Base-by-base conservation (phyloP, 306 rosid genomes). In the Prosopis cineraria region DNA sequence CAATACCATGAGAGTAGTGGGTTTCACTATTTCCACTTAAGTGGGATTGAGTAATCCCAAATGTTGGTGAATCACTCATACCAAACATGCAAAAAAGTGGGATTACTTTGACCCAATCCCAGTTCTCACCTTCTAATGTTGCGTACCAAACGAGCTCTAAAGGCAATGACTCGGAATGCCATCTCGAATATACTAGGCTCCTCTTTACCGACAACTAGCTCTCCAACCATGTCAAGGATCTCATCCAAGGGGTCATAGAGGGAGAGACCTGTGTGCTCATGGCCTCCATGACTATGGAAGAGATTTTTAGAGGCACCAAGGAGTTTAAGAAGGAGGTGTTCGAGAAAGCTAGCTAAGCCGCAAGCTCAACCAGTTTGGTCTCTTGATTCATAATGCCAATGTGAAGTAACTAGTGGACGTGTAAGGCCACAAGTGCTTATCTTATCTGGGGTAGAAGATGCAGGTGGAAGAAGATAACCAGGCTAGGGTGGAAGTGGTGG, bases 231-330 rank as follows among this genome's bases (percentile, higher is more conserved):
- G 88, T 87, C 2, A 86, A 82, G 0, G 89, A 87, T 17, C 87
- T 87, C 0, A 89, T 91, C 2, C 89, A 86, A 34, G 90, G 93
- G 0, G 48, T 91, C 62, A 84, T 91, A 7, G 89, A 91, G 58
- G 96, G 96, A 2, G 91, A 89, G 84, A 89, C 91, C 0, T 91
- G 91, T 30, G 96, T 87, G 40, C 91, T 89, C 0, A 85, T 88
- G 0, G 90, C 93, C 3, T 83, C 89, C n/a, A 86, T 91, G 96
- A 87, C 93, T 1, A 87, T 91, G 96, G 91, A 91, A 31, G 84
- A 79, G 24, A 16, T 84, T 13, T 84, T 84, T 63, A 79, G 3
- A 45, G 84, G 84, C 39, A 76, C 87, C 1, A 86, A 87, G 45
- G 83, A 86, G 17, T 91, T 91, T 7, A 91, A 91, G 36, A 45